Percentiles rank a stretch among this genome's conserved stretches.
Conservation (phyloP, 2,329 filamentous ascomycete species). For the Aspergillus pseudoterreus region DNA sequence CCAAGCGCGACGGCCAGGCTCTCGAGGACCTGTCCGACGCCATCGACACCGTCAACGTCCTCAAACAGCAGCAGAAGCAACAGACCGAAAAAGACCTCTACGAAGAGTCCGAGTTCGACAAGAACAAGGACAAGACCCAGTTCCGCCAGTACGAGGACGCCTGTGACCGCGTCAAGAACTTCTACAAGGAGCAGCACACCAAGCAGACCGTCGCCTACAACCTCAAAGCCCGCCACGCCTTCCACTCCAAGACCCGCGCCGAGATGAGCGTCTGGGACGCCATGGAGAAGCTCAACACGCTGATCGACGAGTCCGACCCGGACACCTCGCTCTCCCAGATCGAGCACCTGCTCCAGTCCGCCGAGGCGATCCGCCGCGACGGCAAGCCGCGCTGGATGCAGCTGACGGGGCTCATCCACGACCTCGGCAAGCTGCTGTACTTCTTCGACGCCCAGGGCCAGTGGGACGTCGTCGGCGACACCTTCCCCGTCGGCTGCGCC, state of each 20-base stretch:
- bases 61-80: conserved; percentile 37
- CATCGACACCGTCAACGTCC: conserved; percentile 58
- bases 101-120: conserved; percentile 64
- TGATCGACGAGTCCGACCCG: conserved; percentile 87
- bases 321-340: conserved; percentile 86
- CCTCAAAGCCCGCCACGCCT: conserved; percentile 69
- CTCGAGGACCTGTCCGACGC: conserved; percentile 58
- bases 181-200: conserved; percentile 70
- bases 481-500: conserved; percentile 45
- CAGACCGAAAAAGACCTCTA: conserved; percentile 36
- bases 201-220: conserved; percentile 67
- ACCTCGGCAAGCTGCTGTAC: conserved; percentile 45
- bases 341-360: conserved; percentile 82
- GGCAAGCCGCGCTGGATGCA: conserved; percentile 49
- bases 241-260: conserved; percentile 63
- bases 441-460: conserved; percentile 73
- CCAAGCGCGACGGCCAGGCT: conserved; percentile 52
- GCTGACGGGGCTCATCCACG: conserved; percentile 46
- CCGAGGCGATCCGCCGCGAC: conserved; percentile 83
- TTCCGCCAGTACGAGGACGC: conserved; percentile 82
- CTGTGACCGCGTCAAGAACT: conserved; percentile 78
- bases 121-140: conserved; percentile 71
- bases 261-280: conserved; percentile 87
- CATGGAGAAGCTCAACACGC: conserved; percentile 86
- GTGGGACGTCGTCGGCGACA: conserved; percentile 82